These are phyloP conservation scores for Colletotrichum melonis DNA, from an alignment of 2,329 filamentous ascomycete species.

Conservation along the genomic window DNA sequence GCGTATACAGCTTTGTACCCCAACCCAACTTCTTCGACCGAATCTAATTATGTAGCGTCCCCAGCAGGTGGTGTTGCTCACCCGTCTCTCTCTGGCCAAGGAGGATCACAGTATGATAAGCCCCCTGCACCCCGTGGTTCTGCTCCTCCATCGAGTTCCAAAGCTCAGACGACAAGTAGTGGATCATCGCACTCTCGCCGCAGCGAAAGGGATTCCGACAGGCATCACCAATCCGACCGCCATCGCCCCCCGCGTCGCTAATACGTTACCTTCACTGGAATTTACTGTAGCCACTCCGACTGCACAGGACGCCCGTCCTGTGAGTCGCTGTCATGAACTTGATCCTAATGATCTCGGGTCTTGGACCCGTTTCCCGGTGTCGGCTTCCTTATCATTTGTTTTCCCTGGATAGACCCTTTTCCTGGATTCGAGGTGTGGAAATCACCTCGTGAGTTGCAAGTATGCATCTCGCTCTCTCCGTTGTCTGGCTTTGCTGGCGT, in stretches of 20 bases:
- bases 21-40: constrained; percentile 24
- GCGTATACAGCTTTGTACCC: constrained; percentile 54
- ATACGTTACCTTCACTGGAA: constrained; percentile 28
- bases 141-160: constrained; percentile 50
- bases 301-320: constrained; percentile 36
- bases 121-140: constrained; percentile 53
- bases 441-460: constrained; percentile 34
- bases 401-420: constrained; percentile 32
- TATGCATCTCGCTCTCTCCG: constrained; percentile 35
- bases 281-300: constrained; percentile 22
- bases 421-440: constrained; percentile 29
- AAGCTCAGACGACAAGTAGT: constrained; percentile 52
- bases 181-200: constrained; percentile 47
- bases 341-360: constrained; percentile 34
- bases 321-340: constrained; percentile 35
- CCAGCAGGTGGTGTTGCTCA: constrained; percentile 59
- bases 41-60: constrained; percentile 64
- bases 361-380: constrained; percentile 36
- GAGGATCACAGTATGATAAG: constrained; percentile 62
- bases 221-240: constrained; percentile 51
- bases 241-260: constrained; percentile 53
- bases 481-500: constrained; percentile 31
- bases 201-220: constrained; percentile 56
- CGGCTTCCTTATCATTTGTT: constrained; percentile 35
- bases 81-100: constrained; percentile 48